A percentile compares a stretch with the other conserved stretches of the same genome.
phyloP scores from a whole-genome alignment of 495 filamentous ascomycete species.

The Tricharina praecox region DNA sequence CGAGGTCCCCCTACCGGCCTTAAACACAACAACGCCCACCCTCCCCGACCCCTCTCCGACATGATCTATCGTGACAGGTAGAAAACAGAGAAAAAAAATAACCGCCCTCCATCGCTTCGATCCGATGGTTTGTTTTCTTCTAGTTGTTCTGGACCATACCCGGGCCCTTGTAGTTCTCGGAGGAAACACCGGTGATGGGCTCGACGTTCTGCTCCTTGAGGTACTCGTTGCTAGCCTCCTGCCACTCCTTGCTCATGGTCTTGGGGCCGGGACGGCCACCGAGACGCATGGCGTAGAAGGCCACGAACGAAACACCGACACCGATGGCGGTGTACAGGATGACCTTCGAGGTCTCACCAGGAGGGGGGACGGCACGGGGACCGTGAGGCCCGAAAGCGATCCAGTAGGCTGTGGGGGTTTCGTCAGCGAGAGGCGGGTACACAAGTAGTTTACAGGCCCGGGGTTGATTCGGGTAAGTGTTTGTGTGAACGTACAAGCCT shows the following conservation, averaged over 20 bases:
- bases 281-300: slow-evolving; percentile 48
- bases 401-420: slow-evolving; percentile 62
- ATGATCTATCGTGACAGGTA: slow-evolving; percentile 7
- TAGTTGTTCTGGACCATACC: slow-evolving; percentile 53
- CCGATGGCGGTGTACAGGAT: slow-evolving; percentile 50
- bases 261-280: slow-evolving; percentile 51
- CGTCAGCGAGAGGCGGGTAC: not conserved
- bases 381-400: slow-evolving; percentile 95
- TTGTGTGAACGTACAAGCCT: slow-evolving; percentile 62
- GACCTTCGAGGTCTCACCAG: slow-evolving; percentile 65
- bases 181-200: slow-evolving; percentile 72
- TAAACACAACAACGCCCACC: slow-evolving; percentile 1
- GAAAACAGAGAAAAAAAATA: no score
- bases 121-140: slow-evolving; percentile 7
- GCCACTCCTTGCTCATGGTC: slow-evolving; percentile 91
- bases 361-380: slow-evolving; percentile 61
- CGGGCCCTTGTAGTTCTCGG: slow-evolving; percentile 61
- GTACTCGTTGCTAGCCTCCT: slow-evolving; percentile 83
- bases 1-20: no score
- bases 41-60: not conserved
- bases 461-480: not conserved
- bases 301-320: slow-evolving; percentile 38
- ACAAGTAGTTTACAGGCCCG: not conserved
- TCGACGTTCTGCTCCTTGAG: slow-evolving; percentile 83
- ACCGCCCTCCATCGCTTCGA: no score